These are phyloP conservation scores for Urtica urens DNA, from an alignment of 306 rosid genomes.

Conservation along the genomic window DNA sequence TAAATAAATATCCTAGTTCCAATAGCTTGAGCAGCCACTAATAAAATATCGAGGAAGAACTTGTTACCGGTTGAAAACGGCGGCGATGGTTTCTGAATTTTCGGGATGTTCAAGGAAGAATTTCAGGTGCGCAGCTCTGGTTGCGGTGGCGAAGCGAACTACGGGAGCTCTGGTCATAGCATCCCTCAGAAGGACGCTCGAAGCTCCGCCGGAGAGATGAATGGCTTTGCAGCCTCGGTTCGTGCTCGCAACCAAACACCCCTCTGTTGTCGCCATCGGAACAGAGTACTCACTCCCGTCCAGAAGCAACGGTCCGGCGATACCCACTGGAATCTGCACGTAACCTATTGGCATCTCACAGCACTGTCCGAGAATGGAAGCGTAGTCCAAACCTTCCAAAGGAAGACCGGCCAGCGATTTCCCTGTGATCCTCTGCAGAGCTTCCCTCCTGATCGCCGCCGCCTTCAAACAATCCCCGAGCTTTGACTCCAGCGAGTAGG, in stretches of 20 bases:
- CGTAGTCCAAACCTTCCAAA: conserved; percentile 57
- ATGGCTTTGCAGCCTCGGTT: conserved; percentile 84
- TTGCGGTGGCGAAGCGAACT: conserved; percentile 49
- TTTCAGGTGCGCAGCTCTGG: conserved; percentile 55
- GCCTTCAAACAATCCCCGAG: conserved; percentile 18
- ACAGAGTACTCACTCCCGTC: conserved; percentile 62
- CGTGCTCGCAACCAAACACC: conserved; percentile 64
- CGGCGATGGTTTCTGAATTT: conserved; percentile 45
- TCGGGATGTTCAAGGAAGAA: conserved; percentile 47
- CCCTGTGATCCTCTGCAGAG: conserved; percentile 39
- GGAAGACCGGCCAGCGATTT: conserved; percentile 46
- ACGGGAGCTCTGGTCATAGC: conserved; percentile 83
- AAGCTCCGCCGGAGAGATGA: conserved; percentile 57
- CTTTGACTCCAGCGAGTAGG: conserved; percentile 18
- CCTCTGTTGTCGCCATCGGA: conserved; percentile 89
- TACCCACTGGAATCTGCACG: conserved; percentile 73
- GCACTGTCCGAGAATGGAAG: conserved; percentile 67
- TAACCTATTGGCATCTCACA: conserved; percentile 84
- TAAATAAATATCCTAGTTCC: too few relatives aligned
- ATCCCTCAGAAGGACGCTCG: conserved; percentile 46
- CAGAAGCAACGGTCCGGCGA: conserved; percentile 67
- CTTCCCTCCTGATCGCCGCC: conserved; percentile 31
- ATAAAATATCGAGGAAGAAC: too few relatives aligned
- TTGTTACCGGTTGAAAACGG: conserved; percentile 52
- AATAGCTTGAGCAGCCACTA: too few relatives aligned